Percentiles rank a stretch among this genome's conserved stretches.
Evolutionary conservation across 2,329 filamentous ascomycete genomes (phyloP).

Genomic region (Neopestalotiopsis clavispora): DNA sequence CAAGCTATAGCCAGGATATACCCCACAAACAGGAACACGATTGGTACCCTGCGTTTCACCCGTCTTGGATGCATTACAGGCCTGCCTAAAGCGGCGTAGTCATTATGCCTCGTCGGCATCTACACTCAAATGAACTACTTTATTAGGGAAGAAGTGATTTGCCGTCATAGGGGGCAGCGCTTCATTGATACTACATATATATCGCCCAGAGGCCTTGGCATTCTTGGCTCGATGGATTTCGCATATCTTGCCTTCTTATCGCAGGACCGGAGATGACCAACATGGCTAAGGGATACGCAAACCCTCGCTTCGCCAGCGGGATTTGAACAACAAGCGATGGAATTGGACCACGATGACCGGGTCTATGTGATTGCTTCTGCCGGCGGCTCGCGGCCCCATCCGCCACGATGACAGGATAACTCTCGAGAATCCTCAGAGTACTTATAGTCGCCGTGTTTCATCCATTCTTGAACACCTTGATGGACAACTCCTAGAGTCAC

Average conservation of each 20-base stretch:
- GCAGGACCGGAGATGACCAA: not conserved
- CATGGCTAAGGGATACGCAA: not conserved
- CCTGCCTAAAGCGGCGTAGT: conserved; percentile 14
- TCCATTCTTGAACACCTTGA: conserved; percentile 8
- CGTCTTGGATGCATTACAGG: conserved; percentile 7
- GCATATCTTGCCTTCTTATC: conserved; percentile 13
- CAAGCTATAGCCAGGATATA: conserved; percentile 12
- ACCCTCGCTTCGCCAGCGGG: not conserved
- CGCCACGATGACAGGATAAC: not conserved
- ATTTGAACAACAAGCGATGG: not conserved
- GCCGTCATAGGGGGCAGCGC: conserved; percentile 1
- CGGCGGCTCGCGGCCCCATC: not conserved
- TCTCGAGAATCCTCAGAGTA: not conserved
- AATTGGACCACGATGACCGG: not conserved
- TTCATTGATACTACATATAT: conserved; percentile 13
- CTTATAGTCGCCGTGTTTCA: conserved; percentile 12
- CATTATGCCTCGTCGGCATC: not conserved
- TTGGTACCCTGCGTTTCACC: conserved; percentile 11
- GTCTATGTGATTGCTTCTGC: not conserved
- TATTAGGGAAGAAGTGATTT: conserved; percentile 8
- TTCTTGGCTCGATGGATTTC: conserved; percentile 4
- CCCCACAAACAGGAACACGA: not conserved
- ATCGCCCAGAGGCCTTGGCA: conserved; percentile 9
- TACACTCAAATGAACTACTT: conserved; percentile 7
- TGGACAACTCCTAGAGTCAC: conserved; percentile 3